Conservation (phyloP, 352 stramenopile genomes). For the Phytophthora nicotianae region DNA sequence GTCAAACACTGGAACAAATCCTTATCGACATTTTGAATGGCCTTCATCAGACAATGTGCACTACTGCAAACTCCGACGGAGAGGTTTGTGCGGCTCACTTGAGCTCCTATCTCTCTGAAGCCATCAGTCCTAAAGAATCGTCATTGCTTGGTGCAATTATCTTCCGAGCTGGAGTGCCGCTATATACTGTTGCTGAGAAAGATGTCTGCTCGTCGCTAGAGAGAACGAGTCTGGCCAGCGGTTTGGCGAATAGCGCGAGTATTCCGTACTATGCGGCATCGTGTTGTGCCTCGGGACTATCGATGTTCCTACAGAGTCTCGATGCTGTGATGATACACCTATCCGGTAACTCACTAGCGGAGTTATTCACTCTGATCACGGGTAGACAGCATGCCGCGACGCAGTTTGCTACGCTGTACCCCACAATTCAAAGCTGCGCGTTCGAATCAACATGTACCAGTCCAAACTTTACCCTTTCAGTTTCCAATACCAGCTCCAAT, state of each 20-base stretch:
- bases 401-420: slow-evolving; percentile 48
- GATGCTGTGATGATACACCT: slow-evolving; percentile 46
- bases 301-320: slow-evolving; percentile 47
- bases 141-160: slow-evolving; percentile 53
- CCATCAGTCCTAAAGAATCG: slow-evolving; percentile 24
- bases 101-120: slow-evolving; percentile 36
- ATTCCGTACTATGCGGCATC: slow-evolving; percentile 50
- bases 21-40: slow-evolving; percentile 54
- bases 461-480: slow-evolving; percentile 41
- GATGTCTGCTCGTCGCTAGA: slow-evolving; percentile 47
- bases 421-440: slow-evolving; percentile 35
- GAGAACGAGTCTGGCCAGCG: slow-evolving; percentile 36
- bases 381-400: slow-evolving; percentile 24
- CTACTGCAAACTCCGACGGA: slow-evolving; percentile 35
- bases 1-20: slow-evolving; percentile 46
- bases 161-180: slow-evolving; percentile 41
- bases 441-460: slow-evolving; percentile 43
- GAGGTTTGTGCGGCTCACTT: slow-evolving; percentile 47
- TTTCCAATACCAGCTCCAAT: slow-evolving; percentile 10
- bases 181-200: slow-evolving; percentile 45
- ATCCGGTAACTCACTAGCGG: slow-evolving; percentile 46
- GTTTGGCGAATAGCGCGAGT: slow-evolving; percentile 22
- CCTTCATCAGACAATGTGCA: slow-evolving; percentile 58
- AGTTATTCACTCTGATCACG: slow-evolving; percentile 59
- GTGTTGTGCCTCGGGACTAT: slow-evolving; percentile 44